Percentiles rank a stretch among this genome's conserved stretches.
phyloP scores from a whole-genome alignment of 768 basidiomycete genomes.

The Gloeostereum incarnatum region DNA sequence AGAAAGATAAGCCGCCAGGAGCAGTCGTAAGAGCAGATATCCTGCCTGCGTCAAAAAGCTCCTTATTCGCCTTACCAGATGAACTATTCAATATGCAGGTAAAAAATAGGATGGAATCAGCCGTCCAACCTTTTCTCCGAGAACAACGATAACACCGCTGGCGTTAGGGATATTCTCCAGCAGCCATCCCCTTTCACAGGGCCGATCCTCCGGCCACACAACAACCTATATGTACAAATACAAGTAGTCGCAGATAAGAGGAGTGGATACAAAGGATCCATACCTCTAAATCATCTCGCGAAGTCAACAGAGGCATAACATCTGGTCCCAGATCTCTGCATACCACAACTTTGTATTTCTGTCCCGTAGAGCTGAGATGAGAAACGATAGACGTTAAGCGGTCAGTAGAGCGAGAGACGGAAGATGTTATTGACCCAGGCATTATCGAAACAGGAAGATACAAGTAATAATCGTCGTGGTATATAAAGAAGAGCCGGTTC shows the following conservation, averaged over 20 bases:
- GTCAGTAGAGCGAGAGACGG: constrained; percentile 3
- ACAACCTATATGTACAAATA: constrained; percentile 19
- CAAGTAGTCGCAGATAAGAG: no score
- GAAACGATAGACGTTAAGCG: constrained; percentile 17
- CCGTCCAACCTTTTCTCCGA: constrained; percentile 56
- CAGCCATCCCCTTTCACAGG: constrained; percentile 61
- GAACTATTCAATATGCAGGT: constrained; percentile 10
- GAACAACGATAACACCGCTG: constrained; percentile 50
- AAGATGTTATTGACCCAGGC: constrained; percentile 15
- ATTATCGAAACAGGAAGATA: no score
- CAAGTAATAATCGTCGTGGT: no score
- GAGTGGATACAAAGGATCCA: constrained; percentile 4
- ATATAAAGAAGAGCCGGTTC: no score
- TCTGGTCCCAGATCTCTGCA: constrained; percentile 54
- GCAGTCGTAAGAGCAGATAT: neutral
- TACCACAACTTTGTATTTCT: constrained; percentile 39
- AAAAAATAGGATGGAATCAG: neutral
- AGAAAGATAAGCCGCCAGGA: neutral
- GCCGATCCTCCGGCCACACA: constrained; percentile 40
- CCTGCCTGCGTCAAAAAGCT: constrained; percentile 54
- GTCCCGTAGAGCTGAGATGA: constrained; percentile 11
- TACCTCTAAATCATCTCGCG: constrained; percentile 47
- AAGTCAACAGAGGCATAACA: constrained; percentile 46
- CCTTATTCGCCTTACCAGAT: constrained; percentile 52
- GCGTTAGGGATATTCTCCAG: constrained; percentile 64